Percentiles rank a stretch among this genome's conserved stretches.
phyloP scores from a whole-genome alignment of 495 filamentous ascomycete species.

The Aspergillus campestris region DNA sequence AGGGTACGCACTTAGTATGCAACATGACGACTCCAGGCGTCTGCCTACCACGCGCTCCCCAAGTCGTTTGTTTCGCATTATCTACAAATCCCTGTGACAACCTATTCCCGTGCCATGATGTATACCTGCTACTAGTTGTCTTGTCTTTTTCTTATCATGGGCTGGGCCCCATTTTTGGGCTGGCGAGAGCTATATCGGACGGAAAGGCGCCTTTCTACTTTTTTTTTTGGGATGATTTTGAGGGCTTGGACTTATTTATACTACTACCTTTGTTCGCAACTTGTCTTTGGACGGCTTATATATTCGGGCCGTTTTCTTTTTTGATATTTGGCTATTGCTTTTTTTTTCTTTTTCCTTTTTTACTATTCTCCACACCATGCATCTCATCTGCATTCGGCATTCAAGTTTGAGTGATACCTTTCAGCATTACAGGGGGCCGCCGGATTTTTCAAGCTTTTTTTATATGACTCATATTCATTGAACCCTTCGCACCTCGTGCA shows the following conservation, averaged over 20 bases:
- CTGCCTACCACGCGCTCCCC: not conserved
- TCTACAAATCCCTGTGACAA: not conserved
- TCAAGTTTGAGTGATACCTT: slow-evolving; percentile 20
- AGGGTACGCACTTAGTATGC: too few relatives aligned
- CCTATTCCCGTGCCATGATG: slow-evolving; percentile 6
- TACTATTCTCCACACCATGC: slow-evolving; percentile 7
- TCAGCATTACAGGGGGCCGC: slow-evolving; percentile 21
- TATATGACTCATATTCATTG: slow-evolving; percentile 9
- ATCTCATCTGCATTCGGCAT: slow-evolving; percentile 25
- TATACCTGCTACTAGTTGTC: slow-evolving; percentile 6
- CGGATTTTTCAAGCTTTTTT: slow-evolving; percentile 15
- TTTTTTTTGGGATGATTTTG: slow-evolving; percentile 3
- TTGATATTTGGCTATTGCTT: too few relatives aligned
- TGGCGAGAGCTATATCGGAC: slow-evolving; percentile 7
- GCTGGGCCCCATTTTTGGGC: slow-evolving; percentile 3
- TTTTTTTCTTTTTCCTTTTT: slow-evolving; percentile 2
- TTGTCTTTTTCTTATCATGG: slow-evolving; percentile 11
- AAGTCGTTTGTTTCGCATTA: not conserved
- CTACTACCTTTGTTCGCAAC: not conserved
- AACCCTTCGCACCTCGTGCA: slow-evolving; percentile 14
- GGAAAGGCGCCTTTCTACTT: slow-evolving; percentile 11
- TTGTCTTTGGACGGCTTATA: not conserved
- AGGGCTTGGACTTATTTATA: not conserved
- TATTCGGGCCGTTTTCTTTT: too few relatives aligned
- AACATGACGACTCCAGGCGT: not conserved